These are phyloP conservation scores for Remersonia thermophila DNA, from an alignment of 2,329 filamentous ascomycete genomes.

Conservation along the genomic window DNA sequence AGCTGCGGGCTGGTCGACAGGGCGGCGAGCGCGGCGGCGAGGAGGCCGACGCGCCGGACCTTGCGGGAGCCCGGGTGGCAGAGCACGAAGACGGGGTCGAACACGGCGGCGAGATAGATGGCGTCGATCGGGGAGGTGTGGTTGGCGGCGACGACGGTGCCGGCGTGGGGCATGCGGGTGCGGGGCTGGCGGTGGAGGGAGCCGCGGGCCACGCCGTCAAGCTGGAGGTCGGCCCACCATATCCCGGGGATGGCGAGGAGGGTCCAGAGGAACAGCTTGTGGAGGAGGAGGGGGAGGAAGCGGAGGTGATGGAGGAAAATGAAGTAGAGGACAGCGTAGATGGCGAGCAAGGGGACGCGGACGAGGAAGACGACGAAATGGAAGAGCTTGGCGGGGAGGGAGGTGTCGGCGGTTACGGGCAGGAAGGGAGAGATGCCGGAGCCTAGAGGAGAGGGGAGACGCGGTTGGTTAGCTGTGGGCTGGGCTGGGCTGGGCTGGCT, in stretches of 20 bases:
- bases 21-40: slow-evolving; percentile 61
- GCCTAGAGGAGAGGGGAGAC: slow-evolving; percentile 44
- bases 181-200: slow-evolving; percentile 63
- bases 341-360: slow-evolving; percentile 66
- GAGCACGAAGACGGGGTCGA: slow-evolving; percentile 86
- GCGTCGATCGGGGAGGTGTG: slow-evolving; percentile 90
- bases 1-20: slow-evolving; percentile 45
- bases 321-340: slow-evolving; percentile 60
- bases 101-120: slow-evolving; percentile 87
- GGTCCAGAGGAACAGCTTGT: slow-evolving; percentile 79
- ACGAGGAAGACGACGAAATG: slow-evolving; percentile 65
- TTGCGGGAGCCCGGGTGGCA: slow-evolving; percentile 64
- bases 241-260: slow-evolving; percentile 82
- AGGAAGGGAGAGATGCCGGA: slow-evolving; percentile 96
- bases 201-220: slow-evolving; percentile 91
- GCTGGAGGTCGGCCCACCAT: slow-evolving; percentile 98
- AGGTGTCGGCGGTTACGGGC: slow-evolving; percentile 56
- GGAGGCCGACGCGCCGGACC: slow-evolving; percentile 65
- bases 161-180: slow-evolving; percentile 62
- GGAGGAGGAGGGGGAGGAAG: slow-evolving; percentile 56
- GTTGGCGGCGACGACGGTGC: slow-evolving; percentile 76
- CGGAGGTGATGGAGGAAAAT: slow-evolving; percentile 69
- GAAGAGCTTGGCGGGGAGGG: slow-evolving; percentile 49
- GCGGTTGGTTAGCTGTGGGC: neutral
- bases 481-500: too few relatives aligned